These are phyloP conservation scores for Penicillium fimorum DNA, from an alignment of 495 filamentous ascomycete species.

Conservation along the genomic window DNA sequence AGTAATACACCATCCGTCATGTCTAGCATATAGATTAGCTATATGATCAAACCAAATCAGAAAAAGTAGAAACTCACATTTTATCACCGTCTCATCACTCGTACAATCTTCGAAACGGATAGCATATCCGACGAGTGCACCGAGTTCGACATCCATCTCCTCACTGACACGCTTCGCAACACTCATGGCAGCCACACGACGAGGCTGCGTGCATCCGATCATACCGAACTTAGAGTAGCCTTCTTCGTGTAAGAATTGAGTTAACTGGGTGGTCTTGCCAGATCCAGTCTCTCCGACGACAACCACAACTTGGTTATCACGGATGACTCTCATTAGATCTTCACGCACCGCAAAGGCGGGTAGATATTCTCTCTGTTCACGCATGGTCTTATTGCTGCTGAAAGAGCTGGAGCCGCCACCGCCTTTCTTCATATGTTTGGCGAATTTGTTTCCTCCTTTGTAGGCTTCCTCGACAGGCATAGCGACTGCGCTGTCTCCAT, in stretches of 20 bases:
- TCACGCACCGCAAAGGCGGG: constrained; percentile 97
- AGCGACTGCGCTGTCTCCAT: constrained; percentile 82
- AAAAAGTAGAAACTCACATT: constrained; percentile 54
- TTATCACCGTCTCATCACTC: constrained; percentile 88
- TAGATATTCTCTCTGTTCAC: constrained; percentile 89
- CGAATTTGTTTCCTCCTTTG: constrained; percentile 76
- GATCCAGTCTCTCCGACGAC: constrained; percentile 97
- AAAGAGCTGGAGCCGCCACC: constrained; percentile 77
- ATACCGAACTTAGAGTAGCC: constrained; percentile 83
- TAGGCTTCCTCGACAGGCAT: constrained; percentile 70
- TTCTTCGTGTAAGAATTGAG: constrained; percentile 92
- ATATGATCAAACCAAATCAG: background rate
- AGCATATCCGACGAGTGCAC: constrained; percentile 87
- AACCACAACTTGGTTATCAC: constrained; percentile 95
- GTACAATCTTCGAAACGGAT: constrained; percentile 99
- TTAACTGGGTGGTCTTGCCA: constrained; percentile 94
- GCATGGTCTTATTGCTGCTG: constrained; percentile 85
- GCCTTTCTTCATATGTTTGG: constrained; percentile 84
- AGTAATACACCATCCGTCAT: constrained; percentile 98
- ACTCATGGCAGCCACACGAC: constrained; percentile 96
- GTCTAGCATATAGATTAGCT: constrained; percentile 46
- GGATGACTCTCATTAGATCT: constrained; percentile 88
- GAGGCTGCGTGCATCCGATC: constrained; percentile 94
- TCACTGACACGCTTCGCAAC: constrained; percentile 98
- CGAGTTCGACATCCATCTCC: constrained; percentile 97